Percentiles rank a stretch among this genome's conserved stretches.
These are phyloP conservation scores for Lentinula boryana DNA, from an alignment of 768 basidiomycete species.

Conservation along the genomic window DNA sequence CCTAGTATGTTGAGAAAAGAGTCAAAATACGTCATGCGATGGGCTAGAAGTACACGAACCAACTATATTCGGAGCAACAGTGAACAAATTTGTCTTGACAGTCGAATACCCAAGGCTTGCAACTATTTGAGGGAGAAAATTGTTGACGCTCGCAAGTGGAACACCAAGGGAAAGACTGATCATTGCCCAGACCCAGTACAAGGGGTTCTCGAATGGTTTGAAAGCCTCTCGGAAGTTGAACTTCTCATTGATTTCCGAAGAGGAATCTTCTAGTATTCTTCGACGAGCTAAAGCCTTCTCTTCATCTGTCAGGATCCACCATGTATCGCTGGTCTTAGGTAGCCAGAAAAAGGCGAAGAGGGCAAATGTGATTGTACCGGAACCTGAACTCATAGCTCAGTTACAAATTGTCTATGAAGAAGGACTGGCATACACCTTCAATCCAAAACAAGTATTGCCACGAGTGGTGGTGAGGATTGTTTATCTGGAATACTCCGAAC, in stretches of 20 bases:
- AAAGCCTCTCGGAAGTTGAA: constrained; percentile 38
- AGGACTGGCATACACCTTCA: constrained; percentile 26
- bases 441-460: constrained; percentile 53
- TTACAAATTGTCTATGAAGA: background rate
- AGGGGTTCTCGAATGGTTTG: constrained; percentile 33
- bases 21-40: background rate
- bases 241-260: constrained; percentile 33
- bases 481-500: constrained; percentile 46
- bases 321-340: constrained; percentile 35
- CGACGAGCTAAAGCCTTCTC: constrained; percentile 35
- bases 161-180: constrained; percentile 42
- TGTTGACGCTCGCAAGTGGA: constrained; percentile 45
- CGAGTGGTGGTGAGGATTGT: constrained; percentile 31
- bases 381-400: constrained; percentile 22
- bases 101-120: constrained; percentile 39
- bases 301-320: constrained; percentile 28
- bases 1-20: background rate
- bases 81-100: constrained; percentile 46
- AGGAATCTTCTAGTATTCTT: constrained; percentile 41
- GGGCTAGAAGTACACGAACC: constrained; percentile 13
- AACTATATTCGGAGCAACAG: constrained; percentile 46
- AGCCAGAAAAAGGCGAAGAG: constrained; percentile 42
- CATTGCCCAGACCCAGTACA: constrained; percentile 44
- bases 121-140: constrained; percentile 43
- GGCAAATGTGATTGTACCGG: constrained; percentile 34